phyloP scores from a whole-genome alignment of 805 yeast species.

The Wickerhamiella sorbophila region DNA sequence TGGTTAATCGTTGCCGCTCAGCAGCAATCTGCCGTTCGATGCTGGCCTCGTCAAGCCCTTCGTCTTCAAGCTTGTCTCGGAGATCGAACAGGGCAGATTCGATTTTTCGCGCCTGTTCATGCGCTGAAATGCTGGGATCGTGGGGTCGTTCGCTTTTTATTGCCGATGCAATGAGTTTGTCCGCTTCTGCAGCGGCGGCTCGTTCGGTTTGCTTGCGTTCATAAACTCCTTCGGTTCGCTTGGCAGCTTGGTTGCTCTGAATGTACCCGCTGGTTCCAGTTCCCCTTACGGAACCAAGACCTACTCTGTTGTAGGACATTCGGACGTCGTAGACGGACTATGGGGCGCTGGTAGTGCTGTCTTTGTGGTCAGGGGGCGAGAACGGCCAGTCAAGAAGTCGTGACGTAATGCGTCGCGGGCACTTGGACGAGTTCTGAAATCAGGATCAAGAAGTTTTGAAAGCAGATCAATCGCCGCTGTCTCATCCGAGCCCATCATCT shows the following conservation, averaged over 20 bases:
- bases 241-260: constrained; percentile 18
- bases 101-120: constrained; percentile 12
- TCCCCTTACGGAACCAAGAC: constrained; percentile 24
- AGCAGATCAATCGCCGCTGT: constrained; percentile 12
- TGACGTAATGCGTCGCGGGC: constrained; percentile 47
- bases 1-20: constrained; percentile 1
- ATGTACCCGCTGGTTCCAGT: constrained; percentile 25
- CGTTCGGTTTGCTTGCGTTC: constrained; percentile 3
- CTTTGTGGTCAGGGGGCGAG: too few species aligned
- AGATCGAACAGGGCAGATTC: constrained; percentile 11
- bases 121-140: constrained; percentile 19
- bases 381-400: constrained; percentile 45
- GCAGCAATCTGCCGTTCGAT: background rate
- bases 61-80: constrained; percentile 10
- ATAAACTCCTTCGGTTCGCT: background rate
- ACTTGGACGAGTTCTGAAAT: constrained; percentile 54
- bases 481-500: background rate
- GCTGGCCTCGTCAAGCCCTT: background rate
- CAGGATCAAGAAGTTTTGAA: constrained; percentile 47
- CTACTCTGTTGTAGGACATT: constrained; percentile 27
- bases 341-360: too few species aligned
- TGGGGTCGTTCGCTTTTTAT: constrained; percentile 2
- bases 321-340: background rate
- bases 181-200: background rate
- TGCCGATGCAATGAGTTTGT: background rate